Conservation (phyloP, 1,139 yeast species). For the Blastobotrys aristatus region DNA sequence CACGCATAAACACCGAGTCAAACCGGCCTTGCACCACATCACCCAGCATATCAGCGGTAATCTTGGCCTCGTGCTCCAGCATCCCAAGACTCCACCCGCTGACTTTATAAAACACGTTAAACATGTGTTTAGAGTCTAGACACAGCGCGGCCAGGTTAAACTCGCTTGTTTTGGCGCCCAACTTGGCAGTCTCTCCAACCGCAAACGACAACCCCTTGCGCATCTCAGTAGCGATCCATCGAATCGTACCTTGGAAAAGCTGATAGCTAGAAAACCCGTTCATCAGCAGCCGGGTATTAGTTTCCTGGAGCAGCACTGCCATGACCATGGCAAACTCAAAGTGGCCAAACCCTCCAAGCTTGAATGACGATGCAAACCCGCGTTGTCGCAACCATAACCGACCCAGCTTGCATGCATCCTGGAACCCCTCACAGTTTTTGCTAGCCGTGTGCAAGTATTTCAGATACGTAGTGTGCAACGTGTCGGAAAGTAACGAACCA, state of each 20-base stretch:
- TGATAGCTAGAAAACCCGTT: constrained; percentile 92
- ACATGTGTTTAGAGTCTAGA: constrained; percentile 66
- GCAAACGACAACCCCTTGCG: constrained; percentile 29
- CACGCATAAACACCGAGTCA: constrained; percentile 71
- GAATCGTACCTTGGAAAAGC: constrained; percentile 79
- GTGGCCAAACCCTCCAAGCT: constrained; percentile 78
- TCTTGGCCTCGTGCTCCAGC: constrained; percentile 60
- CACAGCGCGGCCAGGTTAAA: constrained; percentile 37
- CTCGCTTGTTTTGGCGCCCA: constrained; percentile 6
- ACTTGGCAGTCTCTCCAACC: background rate
- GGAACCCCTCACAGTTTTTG: constrained; percentile 75
- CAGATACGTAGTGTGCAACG: constrained; percentile 63
- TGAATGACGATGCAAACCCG: constrained; percentile 56
- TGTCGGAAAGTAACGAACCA: constrained; percentile 66
- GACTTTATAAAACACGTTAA: constrained; percentile 81
- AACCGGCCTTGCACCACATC: constrained; percentile 84
- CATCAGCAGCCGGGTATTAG: constrained; percentile 60
- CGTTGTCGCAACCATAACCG: constrained; percentile 87
- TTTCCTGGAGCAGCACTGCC: constrained; percentile 76
- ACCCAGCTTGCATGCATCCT: constrained; percentile 84
- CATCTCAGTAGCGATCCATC: constrained; percentile 75
- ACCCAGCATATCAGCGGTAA: constrained; percentile 62
- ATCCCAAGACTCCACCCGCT: constrained; percentile 59
- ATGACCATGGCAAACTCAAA: constrained; percentile 80
- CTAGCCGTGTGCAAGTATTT: constrained; percentile 71